Percentiles rank a stretch among this genome's conserved stretches.
Evolutionary conservation across 805 yeast species (phyloP).

Genomic region (Starmera pachycereana): DNA sequence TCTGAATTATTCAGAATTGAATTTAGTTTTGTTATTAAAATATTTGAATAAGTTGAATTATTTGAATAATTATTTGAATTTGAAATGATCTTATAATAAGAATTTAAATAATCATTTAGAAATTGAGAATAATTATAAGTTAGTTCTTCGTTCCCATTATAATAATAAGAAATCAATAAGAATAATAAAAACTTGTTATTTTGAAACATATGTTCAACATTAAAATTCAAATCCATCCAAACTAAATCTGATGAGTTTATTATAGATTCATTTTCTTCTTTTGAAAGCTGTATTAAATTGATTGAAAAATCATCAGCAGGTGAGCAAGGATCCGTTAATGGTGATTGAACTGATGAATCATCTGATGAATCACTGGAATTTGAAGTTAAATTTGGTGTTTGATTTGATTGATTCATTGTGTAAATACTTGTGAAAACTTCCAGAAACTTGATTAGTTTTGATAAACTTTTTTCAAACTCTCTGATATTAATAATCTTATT

Average conservation of each 20-base stretch:
- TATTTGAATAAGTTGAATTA: conserved; percentile 15
- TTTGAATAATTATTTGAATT: conserved; percentile 11
- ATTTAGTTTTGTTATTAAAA: conserved; percentile 1
- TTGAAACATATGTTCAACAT: conserved; percentile 8
- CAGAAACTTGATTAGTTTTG: background rate
- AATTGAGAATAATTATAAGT: conserved; percentile 3
- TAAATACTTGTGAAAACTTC: background rate
- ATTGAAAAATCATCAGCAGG: background rate
- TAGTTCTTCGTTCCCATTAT: background rate
- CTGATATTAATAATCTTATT: conserved; percentile 3
- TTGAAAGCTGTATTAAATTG: no score
- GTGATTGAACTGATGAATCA: background rate
- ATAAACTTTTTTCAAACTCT: conserved; percentile 7
- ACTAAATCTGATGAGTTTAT: no score
- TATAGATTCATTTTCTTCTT: no score
- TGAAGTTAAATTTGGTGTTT: background rate
- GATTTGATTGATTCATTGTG: no score
- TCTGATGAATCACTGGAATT: background rate
- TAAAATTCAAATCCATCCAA: conserved; percentile 11
- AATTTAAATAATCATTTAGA: conserved; percentile 12
- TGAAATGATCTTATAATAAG: conserved; percentile 16
- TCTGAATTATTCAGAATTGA: background rate
- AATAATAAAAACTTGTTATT: conserved; percentile 11
- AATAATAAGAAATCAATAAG: conserved; percentile 8
- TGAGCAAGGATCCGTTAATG: background rate